Evolutionary conservation across 805 yeast species (phyloP).

Genomic region (Wickerhamomyces rabaulensis): DNA sequence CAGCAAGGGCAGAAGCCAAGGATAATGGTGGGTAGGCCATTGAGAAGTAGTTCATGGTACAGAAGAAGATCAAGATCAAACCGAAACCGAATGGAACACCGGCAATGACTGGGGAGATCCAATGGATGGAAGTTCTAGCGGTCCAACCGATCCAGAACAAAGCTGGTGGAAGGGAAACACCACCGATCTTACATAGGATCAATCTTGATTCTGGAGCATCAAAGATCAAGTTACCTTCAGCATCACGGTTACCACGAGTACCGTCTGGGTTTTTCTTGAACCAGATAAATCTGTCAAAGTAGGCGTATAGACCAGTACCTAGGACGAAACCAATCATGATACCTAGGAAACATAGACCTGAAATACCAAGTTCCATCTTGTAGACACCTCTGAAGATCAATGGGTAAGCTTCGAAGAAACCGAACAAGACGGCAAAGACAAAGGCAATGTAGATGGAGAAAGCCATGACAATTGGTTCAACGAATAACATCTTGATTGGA

Average conservation of each 20-base stretch:
- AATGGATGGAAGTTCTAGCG: slow-evolving; percentile 52
- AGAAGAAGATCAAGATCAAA: slow-evolving; percentile 63
- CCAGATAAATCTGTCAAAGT: slow-evolving; percentile 41
- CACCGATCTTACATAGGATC: slow-evolving; percentile 60
- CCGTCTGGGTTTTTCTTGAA: slow-evolving; percentile 62
- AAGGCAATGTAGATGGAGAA: slow-evolving; percentile 69
- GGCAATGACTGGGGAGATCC: slow-evolving; percentile 72
- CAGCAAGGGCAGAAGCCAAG: slow-evolving; percentile 87
- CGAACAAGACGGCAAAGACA: slow-evolving; percentile 72
- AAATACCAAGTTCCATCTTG: slow-evolving; percentile 50
- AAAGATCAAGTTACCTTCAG: slow-evolving; percentile 44
- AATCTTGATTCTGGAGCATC: slow-evolving; percentile 59
- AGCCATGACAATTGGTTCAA: slow-evolving; percentile 71
- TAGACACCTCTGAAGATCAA: slow-evolving; percentile 66
- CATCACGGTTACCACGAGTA: slow-evolving; percentile 45
- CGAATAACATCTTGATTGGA: slow-evolving; percentile 63
- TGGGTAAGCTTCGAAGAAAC: slow-evolving; percentile 77
- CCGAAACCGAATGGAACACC: slow-evolving; percentile 81
- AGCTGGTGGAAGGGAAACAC: slow-evolving; percentile 58
- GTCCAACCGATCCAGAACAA: slow-evolving; percentile 86
- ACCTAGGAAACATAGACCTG: slow-evolving; percentile 68
- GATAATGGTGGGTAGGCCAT: slow-evolving; percentile 68
- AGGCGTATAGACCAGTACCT: slow-evolving; percentile 49
- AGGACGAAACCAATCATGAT: slow-evolving; percentile 62
- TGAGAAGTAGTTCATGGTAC: slow-evolving; percentile 63